Base-by-base conservation (phyloP, 2,329 filamentous ascomycete genomes). In the Leptoxyphium fumago region DNA sequence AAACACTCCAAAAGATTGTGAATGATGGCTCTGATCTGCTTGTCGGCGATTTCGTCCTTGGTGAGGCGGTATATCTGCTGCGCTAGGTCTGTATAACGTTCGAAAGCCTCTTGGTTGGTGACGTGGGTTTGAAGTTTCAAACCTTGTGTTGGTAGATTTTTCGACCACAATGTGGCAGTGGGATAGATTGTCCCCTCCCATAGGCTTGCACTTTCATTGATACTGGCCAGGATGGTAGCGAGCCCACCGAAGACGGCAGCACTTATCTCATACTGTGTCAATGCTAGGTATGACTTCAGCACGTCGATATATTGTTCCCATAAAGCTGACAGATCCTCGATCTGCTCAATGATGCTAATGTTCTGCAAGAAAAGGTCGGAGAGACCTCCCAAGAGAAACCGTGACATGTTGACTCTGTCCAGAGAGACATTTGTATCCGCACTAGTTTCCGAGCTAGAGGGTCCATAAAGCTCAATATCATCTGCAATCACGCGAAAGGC, bases 61-160 rank as follows among this genome's bases (percentile, higher is more conserved):
- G 86, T 76, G 5, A 95, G 72, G 1, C 77, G 74, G 56, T 94
- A 94, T 1, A 96, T 72, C 52, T 91, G 80, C 45, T 78, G 70
- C 36, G 91, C 74, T 1, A 82, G 74, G 17, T 79, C 73, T 1
- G 91, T 75, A 64, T 94, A 95, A n/a, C 87, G 83, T 28, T 84
- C 67, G n/a, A 89, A 74, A 10, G 84, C 87, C 45, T 80, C 80
- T 57, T 94, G 85, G 51, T 91, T 93, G 13, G 45, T 43, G 17
- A 50, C 47, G 13, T 48, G 46, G 14, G 18, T 43, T 2, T 39
- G 40, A 7, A 38, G 21, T 21, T 51, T 47, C 26, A 48, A 41
- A 1, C 46, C 43, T 21, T 42, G 42, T 8, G 50, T 48, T 2
- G 60, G 60, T 5, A 56, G 46, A 6, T 52, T 32, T 15, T 55